Percentiles rank a stretch among this genome's conserved stretches.
Evolutionary conservation across 1,284 basidiomycete species (phyloP).

Genomic region (Trichosporon sp.): DNA sequence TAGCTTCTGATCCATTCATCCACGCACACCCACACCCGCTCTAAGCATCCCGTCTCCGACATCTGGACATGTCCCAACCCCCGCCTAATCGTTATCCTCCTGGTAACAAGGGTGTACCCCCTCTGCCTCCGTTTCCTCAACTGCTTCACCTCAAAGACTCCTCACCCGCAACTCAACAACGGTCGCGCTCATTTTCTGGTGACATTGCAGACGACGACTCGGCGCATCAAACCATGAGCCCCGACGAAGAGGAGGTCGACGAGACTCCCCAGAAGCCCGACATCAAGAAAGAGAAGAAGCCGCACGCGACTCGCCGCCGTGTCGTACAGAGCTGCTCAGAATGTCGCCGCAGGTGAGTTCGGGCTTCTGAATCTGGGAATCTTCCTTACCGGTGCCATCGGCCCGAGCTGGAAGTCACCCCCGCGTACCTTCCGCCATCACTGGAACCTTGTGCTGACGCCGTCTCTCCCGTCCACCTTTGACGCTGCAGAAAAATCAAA

Average conservation of each 20-base stretch:
- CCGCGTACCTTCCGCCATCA: not conserved
- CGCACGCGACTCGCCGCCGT: slow-evolving; percentile 50
- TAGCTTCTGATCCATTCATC: slow-evolving; percentile 15
- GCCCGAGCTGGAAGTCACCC: slow-evolving; percentile 10
- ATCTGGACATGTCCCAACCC: slow-evolving; percentile 39
- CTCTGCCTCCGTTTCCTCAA: slow-evolving; percentile 48
- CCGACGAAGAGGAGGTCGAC: slow-evolving; percentile 37
- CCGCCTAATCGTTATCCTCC: slow-evolving; percentile 42
- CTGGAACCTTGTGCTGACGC: slow-evolving; percentile 21
- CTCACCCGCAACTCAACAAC: slow-evolving; percentile 18
- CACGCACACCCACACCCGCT: not conserved
- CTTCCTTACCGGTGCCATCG: not conserved
- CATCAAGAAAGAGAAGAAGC: slow-evolving; percentile 46
- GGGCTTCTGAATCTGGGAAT: not conserved
- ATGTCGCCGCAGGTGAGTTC: slow-evolving; percentile 48
- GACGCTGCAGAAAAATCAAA: slow-evolving; percentile 50
- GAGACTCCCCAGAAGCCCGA: slow-evolving; percentile 28
- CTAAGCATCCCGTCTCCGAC: not conserved
- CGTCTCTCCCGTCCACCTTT: not conserved
- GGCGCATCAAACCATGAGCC: slow-evolving; percentile 26
- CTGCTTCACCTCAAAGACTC: slow-evolving; percentile 42
- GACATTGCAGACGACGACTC: slow-evolving; percentile 30
- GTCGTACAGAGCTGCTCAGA: slow-evolving; percentile 58
- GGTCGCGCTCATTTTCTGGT: slow-evolving; percentile 21
- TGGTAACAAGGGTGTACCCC: slow-evolving; percentile 35